Percentiles rank a stretch among this genome's conserved stretches.
Conservation (phyloP, 345 rosid species). For the Angophora floribunda region DNA sequence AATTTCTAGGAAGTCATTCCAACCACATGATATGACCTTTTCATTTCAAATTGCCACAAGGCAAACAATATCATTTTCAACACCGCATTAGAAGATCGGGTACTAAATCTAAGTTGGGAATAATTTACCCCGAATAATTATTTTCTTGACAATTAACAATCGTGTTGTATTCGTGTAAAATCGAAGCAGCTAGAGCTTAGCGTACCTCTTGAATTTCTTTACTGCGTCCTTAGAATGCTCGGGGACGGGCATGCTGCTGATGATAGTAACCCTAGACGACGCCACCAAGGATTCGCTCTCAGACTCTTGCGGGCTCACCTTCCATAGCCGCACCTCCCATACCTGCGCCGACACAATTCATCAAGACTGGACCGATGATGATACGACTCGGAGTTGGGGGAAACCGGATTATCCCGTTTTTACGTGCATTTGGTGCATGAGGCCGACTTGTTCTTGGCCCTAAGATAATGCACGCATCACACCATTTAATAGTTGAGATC, state of each 20-base stretch:
- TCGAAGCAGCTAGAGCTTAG: constrained; percentile 33
- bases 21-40: neutral
- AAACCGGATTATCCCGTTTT: neutral
- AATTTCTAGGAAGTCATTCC: neutral
- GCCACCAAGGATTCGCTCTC: constrained; percentile 29
- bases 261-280: constrained; percentile 62
- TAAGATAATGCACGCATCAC: neutral
- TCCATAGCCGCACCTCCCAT: constrained; percentile 79
- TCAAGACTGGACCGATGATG: neutral
- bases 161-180: neutral
- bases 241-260: constrained; percentile 65
- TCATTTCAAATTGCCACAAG: neutral
- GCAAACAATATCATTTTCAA: neutral
- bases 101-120: neutral
- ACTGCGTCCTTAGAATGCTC: constrained; percentile 43
- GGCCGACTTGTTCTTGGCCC: neutral
- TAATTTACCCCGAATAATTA: neutral
- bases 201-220: constrained; percentile 26
- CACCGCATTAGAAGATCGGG: neutral
- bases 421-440: neutral
- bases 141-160: neutral
- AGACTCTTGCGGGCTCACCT: constrained; percentile 23
- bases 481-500: neutral
- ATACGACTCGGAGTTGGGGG: fast-evolving
- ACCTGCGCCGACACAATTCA: constrained; percentile 26